phyloP scores from a whole-genome alignment of 352 stramenopile genomes.

The Phytophthora podocarpi region DNA sequence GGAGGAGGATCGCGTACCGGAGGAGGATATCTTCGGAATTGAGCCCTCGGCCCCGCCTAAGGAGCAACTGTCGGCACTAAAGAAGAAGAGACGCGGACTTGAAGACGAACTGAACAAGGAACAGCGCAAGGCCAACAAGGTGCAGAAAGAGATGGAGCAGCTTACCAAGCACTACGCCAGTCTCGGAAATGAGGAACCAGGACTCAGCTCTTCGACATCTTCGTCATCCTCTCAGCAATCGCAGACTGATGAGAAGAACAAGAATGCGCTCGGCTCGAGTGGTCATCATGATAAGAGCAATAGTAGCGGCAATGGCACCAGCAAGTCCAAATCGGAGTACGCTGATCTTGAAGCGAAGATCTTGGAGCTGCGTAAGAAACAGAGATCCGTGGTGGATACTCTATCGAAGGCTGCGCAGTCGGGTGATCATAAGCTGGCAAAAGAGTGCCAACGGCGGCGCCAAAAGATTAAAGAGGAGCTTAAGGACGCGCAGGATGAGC shows the following conservation, averaged over 20 bases:
- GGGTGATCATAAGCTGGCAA: constrained; percentile 73
- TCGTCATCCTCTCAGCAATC: constrained; percentile 49
- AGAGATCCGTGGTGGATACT: constrained; percentile 72
- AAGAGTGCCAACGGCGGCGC: constrained; percentile 76
- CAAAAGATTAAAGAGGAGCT: constrained; percentile 84
- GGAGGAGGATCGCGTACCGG: constrained; percentile 64
- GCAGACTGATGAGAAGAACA: constrained; percentile 39
- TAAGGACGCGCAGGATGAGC: constrained; percentile 64
- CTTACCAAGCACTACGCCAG: constrained; percentile 75
- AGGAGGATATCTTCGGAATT: constrained; percentile 82
- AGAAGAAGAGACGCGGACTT: constrained; percentile 74
- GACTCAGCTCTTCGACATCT: constrained; percentile 43
- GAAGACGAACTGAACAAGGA: constrained; percentile 85
- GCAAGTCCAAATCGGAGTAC: constrained; percentile 55
- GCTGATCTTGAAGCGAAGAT: constrained; percentile 72
- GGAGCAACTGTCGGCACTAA: constrained; percentile 62
- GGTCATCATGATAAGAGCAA: constrained; percentile 33
- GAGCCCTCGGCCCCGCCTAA: constrained; percentile 60
- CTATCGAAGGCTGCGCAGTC: constrained; percentile 73
- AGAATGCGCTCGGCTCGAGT: constrained; percentile 19
- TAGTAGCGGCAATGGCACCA: constrained; percentile 27
- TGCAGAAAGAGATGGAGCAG: constrained; percentile 88
- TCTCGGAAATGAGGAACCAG: constrained; percentile 38
- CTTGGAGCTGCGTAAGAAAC: constrained; percentile 78
- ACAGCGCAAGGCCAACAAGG: constrained; percentile 70